phyloP scores from a whole-genome alignment of 192 early-diverging fungal genomes.

The Linnemannia schmuckeri region DNA sequence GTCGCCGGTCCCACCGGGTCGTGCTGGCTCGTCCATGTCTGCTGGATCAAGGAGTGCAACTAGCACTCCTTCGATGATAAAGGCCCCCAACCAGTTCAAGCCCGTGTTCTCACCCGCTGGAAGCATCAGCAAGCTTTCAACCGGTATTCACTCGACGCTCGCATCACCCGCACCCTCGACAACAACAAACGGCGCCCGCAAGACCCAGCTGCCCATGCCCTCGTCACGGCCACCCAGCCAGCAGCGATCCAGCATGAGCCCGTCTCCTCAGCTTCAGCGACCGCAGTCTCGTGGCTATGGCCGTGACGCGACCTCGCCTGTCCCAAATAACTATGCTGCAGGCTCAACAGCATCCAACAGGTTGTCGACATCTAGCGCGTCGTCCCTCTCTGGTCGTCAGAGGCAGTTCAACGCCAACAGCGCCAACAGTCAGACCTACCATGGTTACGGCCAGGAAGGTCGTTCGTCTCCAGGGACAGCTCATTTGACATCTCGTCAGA shows the following conservation, averaged over 20 bases:
- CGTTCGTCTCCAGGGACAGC: conserved; percentile 30
- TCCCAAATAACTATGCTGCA: conserved; percentile 28
- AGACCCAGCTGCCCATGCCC: conserved; percentile 40
- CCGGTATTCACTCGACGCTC: conserved; percentile 27
- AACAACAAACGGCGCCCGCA: conserved; percentile 11
- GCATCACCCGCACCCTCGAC: conserved; percentile 11
- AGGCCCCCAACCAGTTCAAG: conserved; percentile 18
- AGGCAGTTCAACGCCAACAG: conserved; percentile 43
- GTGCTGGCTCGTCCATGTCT: conserved; percentile 34
- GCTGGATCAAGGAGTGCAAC: conserved; percentile 29
- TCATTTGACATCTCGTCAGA: conserved; percentile 10
- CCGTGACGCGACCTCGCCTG: conserved; percentile 27
- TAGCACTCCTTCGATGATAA: conserved; percentile 35
- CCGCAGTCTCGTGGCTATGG: conserved; percentile 24
- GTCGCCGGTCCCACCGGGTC: conserved; percentile 11
- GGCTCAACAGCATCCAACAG: conserved; percentile 31
- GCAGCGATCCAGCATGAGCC: conserved; percentile 19
- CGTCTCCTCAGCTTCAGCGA: conserved; percentile 39
- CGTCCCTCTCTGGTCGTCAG: background rate
- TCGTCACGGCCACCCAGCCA: conserved; percentile 14
- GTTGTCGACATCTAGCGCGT: background rate
- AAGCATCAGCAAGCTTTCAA: conserved; percentile 46
- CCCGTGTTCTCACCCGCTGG: conserved; percentile 50
- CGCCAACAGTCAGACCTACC: conserved; percentile 6
- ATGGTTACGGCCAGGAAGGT: conserved; percentile 29